Evolutionary conservation across 768 basidiomycete species (phyloP).

Genomic region (Mrakia frigida): DNA sequence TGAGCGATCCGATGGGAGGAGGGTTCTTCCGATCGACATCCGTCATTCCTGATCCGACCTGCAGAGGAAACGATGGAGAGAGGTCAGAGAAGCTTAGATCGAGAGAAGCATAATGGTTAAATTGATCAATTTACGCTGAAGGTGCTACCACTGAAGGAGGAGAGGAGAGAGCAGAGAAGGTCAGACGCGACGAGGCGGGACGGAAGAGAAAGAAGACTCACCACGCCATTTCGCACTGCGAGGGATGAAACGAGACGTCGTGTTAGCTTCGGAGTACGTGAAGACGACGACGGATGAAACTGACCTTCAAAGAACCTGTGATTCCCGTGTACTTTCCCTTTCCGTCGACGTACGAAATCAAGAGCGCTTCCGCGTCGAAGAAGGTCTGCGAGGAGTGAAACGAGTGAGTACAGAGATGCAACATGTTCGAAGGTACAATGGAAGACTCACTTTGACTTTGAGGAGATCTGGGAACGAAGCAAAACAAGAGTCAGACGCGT

Average conservation of each 20-base stretch:
- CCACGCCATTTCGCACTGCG: slow-evolving; percentile 10
- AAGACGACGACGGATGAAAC: not conserved
- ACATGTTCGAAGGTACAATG: not conserved
- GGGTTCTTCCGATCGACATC: slow-evolving; percentile 10
- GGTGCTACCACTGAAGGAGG: not conserved
- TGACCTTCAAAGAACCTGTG: slow-evolving; percentile 8
- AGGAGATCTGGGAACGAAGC: not conserved
- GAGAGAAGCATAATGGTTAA: not conserved
- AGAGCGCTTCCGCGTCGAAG: slow-evolving; percentile 5
- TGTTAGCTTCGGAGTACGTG: not conserved
- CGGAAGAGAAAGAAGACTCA: not conserved
- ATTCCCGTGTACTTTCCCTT: slow-evolving; percentile 12
- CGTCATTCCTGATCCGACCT: slow-evolving; percentile 9
- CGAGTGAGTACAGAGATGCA: not conserved
- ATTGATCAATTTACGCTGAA: slow-evolving; percentile 7
- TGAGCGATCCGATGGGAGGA: slow-evolving; percentile 12
- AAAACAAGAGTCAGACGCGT: not conserved
- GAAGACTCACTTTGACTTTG: slow-evolving; percentile 3
- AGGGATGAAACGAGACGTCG: not conserved
- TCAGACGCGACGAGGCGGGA: not conserved
- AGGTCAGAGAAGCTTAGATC: not conserved
- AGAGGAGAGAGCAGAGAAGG: not conserved
- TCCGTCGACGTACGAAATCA: not conserved
- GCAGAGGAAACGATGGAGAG: not conserved
- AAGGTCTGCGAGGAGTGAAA: not conserved